Conservation (phyloP, 495 filamentous ascomycete species). For the Penicillium canariense region DNA sequence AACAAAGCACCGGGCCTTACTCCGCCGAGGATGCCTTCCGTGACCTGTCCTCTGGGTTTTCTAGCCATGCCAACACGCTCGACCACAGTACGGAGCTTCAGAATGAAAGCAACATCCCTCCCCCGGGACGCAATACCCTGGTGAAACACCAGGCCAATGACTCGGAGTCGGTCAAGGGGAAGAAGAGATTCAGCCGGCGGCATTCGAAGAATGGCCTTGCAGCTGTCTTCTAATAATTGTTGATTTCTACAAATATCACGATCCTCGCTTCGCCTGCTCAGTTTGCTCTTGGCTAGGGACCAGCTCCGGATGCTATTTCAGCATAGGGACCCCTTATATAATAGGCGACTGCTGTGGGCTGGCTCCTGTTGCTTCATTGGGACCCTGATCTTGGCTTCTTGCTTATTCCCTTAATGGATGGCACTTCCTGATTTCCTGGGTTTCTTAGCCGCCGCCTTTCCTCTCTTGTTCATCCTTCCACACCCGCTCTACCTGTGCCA, state of each 20-base stretch:
- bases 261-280: conserved; percentile 3
- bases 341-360: not conserved
- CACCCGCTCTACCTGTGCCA: not conserved
- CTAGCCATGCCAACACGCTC: conserved; percentile 74
- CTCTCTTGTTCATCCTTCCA: not conserved
- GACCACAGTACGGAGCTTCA: conserved; percentile 49
- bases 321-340: not conserved
- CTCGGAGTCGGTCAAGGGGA: conserved; percentile 57
- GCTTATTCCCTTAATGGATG: not conserved
- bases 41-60: conserved; percentile 67
- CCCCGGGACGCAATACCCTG: conserved; percentile 44
- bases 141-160: conserved; percentile 49
- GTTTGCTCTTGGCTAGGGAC: not conserved
- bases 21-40: conserved; percentile 67
- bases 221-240: conserved; percentile 61
- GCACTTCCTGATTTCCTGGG: not conserved
- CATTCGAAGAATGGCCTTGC: conserved; percentile 88
- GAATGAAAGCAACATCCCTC: conserved; percentile 24
- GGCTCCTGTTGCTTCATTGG: not conserved
- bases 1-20: conserved; percentile 64
- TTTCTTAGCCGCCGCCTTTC: not conserved
- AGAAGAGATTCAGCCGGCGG: conserved; percentile 83
- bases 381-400: not conserved
- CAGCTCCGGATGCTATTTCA: not conserved
- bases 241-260: not conserved